These are phyloP conservation scores for Phytophthora brassicae DNA, from an alignment of 352 stramenopile genomes.

Conservation along the genomic window DNA sequence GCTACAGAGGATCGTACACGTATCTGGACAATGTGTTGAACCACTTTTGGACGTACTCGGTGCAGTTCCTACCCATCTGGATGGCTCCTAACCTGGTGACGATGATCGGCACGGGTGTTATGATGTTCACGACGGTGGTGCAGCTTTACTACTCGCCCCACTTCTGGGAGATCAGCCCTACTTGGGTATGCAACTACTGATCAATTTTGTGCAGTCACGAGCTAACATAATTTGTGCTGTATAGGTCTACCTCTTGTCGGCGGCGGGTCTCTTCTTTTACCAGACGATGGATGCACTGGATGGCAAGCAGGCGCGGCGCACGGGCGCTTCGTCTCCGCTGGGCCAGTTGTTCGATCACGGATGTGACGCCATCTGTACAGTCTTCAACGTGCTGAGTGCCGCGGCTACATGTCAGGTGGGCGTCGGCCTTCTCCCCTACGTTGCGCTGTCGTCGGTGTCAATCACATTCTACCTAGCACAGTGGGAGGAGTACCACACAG, in stretches of 20 bases:
- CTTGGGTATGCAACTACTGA: conserved; percentile 40
- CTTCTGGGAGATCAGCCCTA: conserved; percentile 58
- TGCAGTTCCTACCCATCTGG: conserved; percentile 83
- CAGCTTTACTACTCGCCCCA: conserved; percentile 78
- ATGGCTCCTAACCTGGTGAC: conserved; percentile 92
- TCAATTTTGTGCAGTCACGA: not conserved
- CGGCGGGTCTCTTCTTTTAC: conserved; percentile 91
- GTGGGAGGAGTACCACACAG: conserved; percentile 90
- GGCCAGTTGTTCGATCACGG: conserved; percentile 99
- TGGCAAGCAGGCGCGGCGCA: conserved; percentile 97
- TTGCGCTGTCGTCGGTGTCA: conserved; percentile 74
- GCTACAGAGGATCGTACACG: conserved; percentile 83
- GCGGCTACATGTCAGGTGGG: conserved; percentile 62
- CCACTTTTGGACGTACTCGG: conserved; percentile 85
- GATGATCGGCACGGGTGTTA: conserved; percentile 80
- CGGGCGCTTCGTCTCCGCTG: conserved; percentile 92
- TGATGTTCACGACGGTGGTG: conserved; percentile 78
- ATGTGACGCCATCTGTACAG: conserved; percentile 81
- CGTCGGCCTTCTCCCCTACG: conserved; percentile 42
- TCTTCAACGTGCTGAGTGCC: conserved; percentile 84
- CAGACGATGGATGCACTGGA: conserved; percentile 99
- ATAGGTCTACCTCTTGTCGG: conserved; percentile 71
- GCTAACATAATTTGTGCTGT: not conserved
- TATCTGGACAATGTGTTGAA: conserved; percentile 88
- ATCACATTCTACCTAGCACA: conserved; percentile 86